Percentiles rank a stretch among this genome's conserved stretches.
Conservation (phyloP, 2,329 filamentous ascomycete species). For the Fusarium penzigii region DNA sequence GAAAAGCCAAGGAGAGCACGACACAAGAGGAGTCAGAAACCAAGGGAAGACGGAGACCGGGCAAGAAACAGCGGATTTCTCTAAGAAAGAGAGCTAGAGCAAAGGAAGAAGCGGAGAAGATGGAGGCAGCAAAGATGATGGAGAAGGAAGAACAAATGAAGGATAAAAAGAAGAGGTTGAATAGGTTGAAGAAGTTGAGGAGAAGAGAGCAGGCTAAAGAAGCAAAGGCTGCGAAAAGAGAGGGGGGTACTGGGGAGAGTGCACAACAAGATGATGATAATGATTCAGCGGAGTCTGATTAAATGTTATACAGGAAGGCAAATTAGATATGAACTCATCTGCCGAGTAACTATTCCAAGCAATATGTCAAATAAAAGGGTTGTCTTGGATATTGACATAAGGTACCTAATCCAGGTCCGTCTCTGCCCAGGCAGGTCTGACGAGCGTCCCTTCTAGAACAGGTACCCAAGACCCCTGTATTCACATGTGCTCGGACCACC, state of each 20-base stretch:
- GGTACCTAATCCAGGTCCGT: too few species aligned
- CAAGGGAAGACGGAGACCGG: conserved; percentile 47
- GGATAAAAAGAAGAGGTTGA: conserved; percentile 64
- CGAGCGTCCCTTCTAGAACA: too few species aligned
- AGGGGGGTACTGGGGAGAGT: conserved; percentile 8
- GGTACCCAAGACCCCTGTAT: too few species aligned
- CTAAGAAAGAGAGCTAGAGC: conserved; percentile 47
- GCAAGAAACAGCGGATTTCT: conserved; percentile 60
- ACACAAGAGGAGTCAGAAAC: conserved; percentile 17
- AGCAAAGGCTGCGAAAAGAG: conserved; percentile 41
- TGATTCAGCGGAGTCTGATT: conserved; percentile 15
- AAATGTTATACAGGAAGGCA: too few species aligned
- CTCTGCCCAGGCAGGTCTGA: too few species aligned
- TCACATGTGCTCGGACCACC: too few species aligned
- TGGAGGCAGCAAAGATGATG: conserved; percentile 39
- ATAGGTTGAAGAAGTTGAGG: conserved; percentile 61
- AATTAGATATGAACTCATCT: too few species aligned
- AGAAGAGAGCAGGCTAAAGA: conserved; percentile 58
- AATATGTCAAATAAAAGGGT: too few species aligned
- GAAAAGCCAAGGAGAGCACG: conserved; percentile 23
- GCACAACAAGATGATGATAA: conserved; percentile 18
- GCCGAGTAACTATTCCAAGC: background rate
- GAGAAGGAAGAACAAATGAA: conserved; percentile 57
- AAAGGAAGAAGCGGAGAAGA: conserved; percentile 42
- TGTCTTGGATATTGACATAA: too few species aligned